Base-by-base conservation (phyloP, 2,329 filamentous ascomycete species). In the Hyphodiscus sp. region DNA sequence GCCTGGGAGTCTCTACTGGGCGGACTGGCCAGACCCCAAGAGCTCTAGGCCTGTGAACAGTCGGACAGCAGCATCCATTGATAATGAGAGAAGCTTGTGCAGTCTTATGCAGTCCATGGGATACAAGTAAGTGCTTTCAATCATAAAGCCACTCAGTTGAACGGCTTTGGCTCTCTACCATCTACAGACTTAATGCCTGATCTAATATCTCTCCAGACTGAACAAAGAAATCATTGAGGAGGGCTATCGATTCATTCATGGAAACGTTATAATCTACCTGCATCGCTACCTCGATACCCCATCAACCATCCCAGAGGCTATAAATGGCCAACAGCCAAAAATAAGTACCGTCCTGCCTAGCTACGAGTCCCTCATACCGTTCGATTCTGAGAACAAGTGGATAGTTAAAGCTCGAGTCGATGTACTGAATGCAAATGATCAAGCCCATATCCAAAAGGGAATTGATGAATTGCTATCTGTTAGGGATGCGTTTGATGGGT, bases 11-110 rank as follows among this genome's bases (percentile, higher is more conserved):
- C 65, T 85, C 53, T 71, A 76, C 45, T 86, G 80, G 79, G 76
- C 72, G 6, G 82, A 85, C 58, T 73, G 84, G 45, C 82, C 82
- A 1, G 82, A 85, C 56, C 80, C 81, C 16, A 58, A 55, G 19
- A 57, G 48, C 13, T 43, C 51, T 13, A 58, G 59, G 42, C 53
- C 60, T 7, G 65, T 67, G 29, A 68, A 68, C 38, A 66, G 62
- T 41, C 61, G 67, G 29, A 47, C 57, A 8, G 57, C 61, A 18
- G 52, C 67, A 8, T 57, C 54, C 13, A 67, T 69, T 45, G 63
- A 65, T 9, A 61, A 65, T 30, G 63, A 68, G 52, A 73, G 67
- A 49, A 75, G 73, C 47, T 63, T 84, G 8, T 71, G 72, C 2
- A 70, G 70, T 2, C 63, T 80, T 7, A 63, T 85, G 64, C 65